Evolutionary conservation across 805 yeast species (phyloP), one percentile per base, ranked within the genome.

Genomic region (Kockiozyma suomiensis): DNA sequence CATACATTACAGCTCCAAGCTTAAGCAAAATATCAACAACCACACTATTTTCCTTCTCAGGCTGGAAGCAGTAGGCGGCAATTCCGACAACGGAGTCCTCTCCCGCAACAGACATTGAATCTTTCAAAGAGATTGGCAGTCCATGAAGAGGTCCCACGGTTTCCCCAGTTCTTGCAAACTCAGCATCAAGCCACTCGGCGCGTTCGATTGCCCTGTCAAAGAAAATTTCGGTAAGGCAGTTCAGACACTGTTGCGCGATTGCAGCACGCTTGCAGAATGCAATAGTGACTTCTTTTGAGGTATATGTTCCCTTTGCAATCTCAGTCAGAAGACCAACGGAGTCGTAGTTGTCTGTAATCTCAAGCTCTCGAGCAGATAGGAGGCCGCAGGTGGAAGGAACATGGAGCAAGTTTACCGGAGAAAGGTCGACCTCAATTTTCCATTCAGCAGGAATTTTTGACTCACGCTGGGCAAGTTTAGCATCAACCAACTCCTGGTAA

Each of bases 71-170:
- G 33, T 62, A 62, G 8, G 66, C 66, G 4, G 66, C 66, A 25
- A 62, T 52, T n/a, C 70, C 72, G 23, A 64, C 58, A 19, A 82
- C 81, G 17, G 88, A 83, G 66, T 81, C 79, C 61, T 76, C 79
- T 32, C 82, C 86, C 50, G 73, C 77, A 67, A 77, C 81, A 61
- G 79, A 77, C 71, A 83, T 79, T 68, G 85, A 88, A 69, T 86
- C 90, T 68, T 86, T 86, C 54, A 86, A 71, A 0, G 88, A 85
- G 41, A 86, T 71, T 17, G 90, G 90, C 40, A 86, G 72, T 43
- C 91, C 90, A 65, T 86, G 90, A 35, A 81, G 72, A 0, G 84
- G 75, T 59, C 80, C 76, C n/a, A 81, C 69, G 1, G 79, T 70
- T 60, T 79, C 77, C 15, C 88, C 87, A 41, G 76, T 63, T 19